Base-by-base conservation (phyloP, 768 basidiomycete species). In the Phanerochaete sordida region DNA sequence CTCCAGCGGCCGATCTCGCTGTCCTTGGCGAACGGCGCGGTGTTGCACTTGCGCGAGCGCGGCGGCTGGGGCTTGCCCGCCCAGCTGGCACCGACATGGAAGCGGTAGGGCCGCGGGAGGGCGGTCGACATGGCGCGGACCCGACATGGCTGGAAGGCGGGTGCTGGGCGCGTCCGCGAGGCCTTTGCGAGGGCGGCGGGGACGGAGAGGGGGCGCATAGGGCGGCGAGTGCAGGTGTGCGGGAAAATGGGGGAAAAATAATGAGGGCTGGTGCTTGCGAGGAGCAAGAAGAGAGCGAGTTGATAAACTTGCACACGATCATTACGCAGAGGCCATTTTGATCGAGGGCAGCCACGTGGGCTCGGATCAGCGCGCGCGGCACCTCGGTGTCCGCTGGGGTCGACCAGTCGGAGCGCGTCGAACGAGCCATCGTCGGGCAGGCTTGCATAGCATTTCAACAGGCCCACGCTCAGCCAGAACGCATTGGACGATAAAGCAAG, bases 41-140 rank as follows among this genome's bases (percentile, higher is more conserved):
- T 62, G 76, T 74, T 71, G 57, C 68, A 61, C 49, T 68, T 69
- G 45, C 65, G 65, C 6, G 39, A 62, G 57, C 62, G 76, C 61
- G 73, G 77, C 64, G 66, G 65, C 11, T 77, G 70, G 19, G 88
- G 84, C 69, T 93, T 93, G 44, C 84, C 85, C 28, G 84, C 85
- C 87, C 90, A 94, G 71, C 88, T 88, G 16, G 82, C 81, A 55
- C 88, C 91, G 37, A 92, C 77, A 66, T 91, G 84, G 70, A 94
- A 92, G 33, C 74, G 83, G 69, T 86, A 93, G 5, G 88, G 80
- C 21, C 77, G 76, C 16, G 77, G 71, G 26, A 70, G 58, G 0
- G 67, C 53, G 6, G 53, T 65, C 7, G 71, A 71, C 45, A 64
- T 53, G 11, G 56, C 11, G 54, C 66, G 56, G 12, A 43, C 19